Evolutionary conservation across 768 basidiomycete species (phyloP).

Genomic region (Cubamyces lactineus): DNA sequence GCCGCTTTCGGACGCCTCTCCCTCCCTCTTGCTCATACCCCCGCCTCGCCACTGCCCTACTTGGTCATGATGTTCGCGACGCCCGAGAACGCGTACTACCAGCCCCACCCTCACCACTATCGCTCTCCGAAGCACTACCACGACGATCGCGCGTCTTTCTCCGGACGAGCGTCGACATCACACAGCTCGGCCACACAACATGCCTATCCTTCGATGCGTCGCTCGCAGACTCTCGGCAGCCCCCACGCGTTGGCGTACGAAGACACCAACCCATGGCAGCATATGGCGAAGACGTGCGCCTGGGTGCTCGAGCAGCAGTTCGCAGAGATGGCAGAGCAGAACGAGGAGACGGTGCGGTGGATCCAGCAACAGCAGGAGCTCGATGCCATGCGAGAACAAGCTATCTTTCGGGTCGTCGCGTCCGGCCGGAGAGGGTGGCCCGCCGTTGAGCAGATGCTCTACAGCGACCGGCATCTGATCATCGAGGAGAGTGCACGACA

Average conservation of each 20-base stretch:
- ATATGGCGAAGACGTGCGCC: constrained; percentile 36
- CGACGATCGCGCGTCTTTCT: constrained; percentile 18
- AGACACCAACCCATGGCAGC: constrained; percentile 23
- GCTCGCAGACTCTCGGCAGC: constrained; percentile 16
- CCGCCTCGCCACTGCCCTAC: not conserved
- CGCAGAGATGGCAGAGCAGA: constrained; percentile 45
- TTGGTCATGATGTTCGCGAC: constrained; percentile 16
- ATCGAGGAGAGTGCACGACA: constrained; percentile 44
- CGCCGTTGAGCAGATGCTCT: constrained; percentile 48
- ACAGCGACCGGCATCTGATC: constrained; percentile 31
- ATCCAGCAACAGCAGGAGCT: constrained; percentile 58
- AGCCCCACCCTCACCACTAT: constrained; percentile 13
- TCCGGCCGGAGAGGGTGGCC: constrained; percentile 12
- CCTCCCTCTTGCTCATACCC: not conserved
- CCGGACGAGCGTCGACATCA: constrained; percentile 13
- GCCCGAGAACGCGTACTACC: constrained; percentile 16
- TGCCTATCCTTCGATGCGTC: constrained; percentile 13
- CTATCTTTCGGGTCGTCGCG: constrained; percentile 28
- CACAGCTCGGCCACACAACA: constrained; percentile 3
- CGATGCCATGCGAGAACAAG: constrained; percentile 31
- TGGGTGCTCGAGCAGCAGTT: constrained; percentile 59
- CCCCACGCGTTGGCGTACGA: constrained; percentile 11
- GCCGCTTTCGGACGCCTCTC: not conserved
- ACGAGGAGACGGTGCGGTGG: constrained; percentile 65
- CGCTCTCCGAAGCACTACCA: constrained; percentile 17